These are phyloP conservation scores for Ustilago bromivora DNA, from an alignment of 1,284 basidiomycete species.

Conservation along the genomic window DNA sequence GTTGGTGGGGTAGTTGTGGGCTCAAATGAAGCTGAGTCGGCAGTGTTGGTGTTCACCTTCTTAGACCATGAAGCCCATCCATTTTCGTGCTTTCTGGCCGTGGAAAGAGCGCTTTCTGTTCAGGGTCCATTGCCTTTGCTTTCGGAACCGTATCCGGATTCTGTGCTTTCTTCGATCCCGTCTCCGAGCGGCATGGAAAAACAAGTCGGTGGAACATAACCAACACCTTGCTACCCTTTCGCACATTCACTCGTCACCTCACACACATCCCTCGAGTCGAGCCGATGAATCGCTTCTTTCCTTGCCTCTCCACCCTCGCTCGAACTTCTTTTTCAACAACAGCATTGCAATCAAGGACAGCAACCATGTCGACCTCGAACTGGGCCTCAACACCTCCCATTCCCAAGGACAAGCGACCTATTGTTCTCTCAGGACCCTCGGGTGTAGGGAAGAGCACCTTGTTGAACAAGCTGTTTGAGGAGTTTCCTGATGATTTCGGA, in stretches of 20 bases:
- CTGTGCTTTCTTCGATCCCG: no score
- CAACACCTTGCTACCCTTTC: no score
- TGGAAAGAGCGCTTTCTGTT: no score
- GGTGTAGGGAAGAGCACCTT: conserved; percentile 96
- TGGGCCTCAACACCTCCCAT: conserved; percentile 50
- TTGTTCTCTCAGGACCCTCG: conserved; percentile 84
- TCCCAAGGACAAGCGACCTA: conserved; percentile 71
- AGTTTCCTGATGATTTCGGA: conserved; percentile 86
- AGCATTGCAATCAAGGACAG: not conserved
- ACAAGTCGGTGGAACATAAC: no score
- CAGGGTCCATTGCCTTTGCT: no score
- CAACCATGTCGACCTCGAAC: conserved; percentile 34
- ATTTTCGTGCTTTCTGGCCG: no score
- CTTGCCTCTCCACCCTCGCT: conserved; percentile 6
- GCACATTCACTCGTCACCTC: no score
- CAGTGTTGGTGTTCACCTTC: not conserved
- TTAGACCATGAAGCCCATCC: not conserved
- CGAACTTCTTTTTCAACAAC: conserved; percentile 2
- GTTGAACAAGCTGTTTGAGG: conserved; percentile 83
- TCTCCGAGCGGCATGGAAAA: no score
- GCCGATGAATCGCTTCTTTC: conserved; percentile 11
- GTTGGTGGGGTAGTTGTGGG: not conserved
- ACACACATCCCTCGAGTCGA: not conserved
- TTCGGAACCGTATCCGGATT: no score
- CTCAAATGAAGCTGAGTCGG: no score